Evolutionary conservation across 257 asterid genomes (phyloP).

Genomic region (Solanum boliviense): DNA sequence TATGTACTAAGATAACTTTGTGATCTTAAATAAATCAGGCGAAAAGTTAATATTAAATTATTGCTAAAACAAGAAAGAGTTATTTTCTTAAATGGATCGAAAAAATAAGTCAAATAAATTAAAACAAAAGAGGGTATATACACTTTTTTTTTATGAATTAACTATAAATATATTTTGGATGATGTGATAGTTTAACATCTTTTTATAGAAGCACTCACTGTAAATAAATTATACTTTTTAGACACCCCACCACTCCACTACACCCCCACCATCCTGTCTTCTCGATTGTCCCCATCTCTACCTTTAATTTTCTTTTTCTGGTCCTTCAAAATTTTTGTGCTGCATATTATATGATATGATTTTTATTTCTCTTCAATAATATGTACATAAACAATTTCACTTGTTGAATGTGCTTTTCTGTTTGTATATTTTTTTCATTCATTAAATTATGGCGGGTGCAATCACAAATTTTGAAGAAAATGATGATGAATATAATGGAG

Average conservation of each 20-base stretch:
- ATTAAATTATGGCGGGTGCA: neutral
- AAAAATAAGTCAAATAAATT: too few relatives aligned
- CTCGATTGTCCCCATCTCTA: neutral
- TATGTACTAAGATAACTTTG: too few relatives aligned
- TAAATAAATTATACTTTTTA: conserved; percentile 12
- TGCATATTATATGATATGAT: conserved; percentile 28
- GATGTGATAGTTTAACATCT: neutral
- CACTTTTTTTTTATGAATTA: neutral
- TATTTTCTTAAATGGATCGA: too few relatives aligned
- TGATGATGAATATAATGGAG: conserved; percentile 10
- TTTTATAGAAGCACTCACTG: neutral
- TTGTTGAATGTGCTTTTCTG: neutral
- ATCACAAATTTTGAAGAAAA: conserved; percentile 9
- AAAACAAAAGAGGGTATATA: neutral
- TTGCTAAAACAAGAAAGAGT: too few relatives aligned
- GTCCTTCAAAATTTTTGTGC: conserved; percentile 27
- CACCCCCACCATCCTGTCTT: neutral
- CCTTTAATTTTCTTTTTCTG: conserved; percentile 2
- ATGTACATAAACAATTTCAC: neutral
- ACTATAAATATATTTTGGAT: neutral
- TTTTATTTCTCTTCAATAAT: neutral
- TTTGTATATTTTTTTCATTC: neutral
- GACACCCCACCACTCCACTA: neutral
- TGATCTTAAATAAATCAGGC: accelerated
- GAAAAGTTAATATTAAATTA: too few relatives aligned